Conservation (phyloP, 208 protist species). For the Porcisia hertigi region DNA sequence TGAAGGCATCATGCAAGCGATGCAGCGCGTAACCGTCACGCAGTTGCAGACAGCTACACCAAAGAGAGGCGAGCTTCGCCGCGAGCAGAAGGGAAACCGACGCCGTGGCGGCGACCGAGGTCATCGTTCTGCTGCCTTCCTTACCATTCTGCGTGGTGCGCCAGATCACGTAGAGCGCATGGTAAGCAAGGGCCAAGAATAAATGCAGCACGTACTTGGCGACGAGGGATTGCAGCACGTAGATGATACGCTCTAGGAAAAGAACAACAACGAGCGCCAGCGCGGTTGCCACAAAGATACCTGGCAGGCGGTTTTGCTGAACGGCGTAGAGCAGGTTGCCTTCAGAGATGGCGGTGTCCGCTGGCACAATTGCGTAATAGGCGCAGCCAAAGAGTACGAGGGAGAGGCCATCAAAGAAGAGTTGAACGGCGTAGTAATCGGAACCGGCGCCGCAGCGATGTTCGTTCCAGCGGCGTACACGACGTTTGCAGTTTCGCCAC, state of each 20-base stretch:
- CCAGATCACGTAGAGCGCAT: conserved; percentile 49
- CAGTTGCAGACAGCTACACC: conserved; percentile 51
- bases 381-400: conserved; percentile 49
- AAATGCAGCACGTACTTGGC: conserved; percentile 50
- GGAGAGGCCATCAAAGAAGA: conserved; percentile 42
- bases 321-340: conserved; percentile 62
- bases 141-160: conserved; percentile 6
- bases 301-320: conserved; percentile 67
- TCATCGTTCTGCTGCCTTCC: neutral
- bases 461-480: conserved; percentile 15
- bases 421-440: conserved; percentile 56
- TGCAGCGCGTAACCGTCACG: conserved; percentile 53
- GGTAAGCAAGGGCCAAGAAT: conserved; percentile 30
- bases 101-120: conserved; percentile 17
- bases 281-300: conserved; percentile 61
- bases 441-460: conserved; percentile 51
- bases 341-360: conserved; percentile 17
- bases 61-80: conserved; percentile 48
- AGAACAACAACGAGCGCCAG: conserved; percentile 57
- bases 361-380: conserved; percentile 53
- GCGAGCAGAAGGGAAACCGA: conserved; percentile 35
- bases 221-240: conserved; percentile 42
- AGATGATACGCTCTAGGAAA: conserved; percentile 65
- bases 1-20: conserved; percentile 61
- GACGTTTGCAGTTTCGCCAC: conserved; percentile 7